phyloP scores from a whole-genome alignment of 805 yeast genomes.

The Candida hungchunana region DNA sequence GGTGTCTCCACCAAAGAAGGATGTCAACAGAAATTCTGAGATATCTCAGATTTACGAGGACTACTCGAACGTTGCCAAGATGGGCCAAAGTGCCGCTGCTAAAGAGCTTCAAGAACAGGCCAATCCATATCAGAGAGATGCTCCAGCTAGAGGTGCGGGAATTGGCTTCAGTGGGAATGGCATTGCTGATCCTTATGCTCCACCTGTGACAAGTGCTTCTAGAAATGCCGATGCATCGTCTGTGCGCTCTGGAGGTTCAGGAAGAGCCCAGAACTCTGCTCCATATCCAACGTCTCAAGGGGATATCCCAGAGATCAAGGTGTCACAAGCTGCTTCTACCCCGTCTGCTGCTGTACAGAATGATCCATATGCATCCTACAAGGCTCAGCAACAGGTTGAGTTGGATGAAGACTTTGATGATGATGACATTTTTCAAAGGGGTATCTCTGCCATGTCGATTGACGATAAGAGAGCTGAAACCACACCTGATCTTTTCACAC shows the following conservation, averaged over 20 bases:
- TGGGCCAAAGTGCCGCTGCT: slow-evolving; percentile 3
- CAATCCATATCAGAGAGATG: slow-evolving; percentile 1
- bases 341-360: not conserved
- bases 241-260: no score
- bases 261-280: slow-evolving; percentile 1
- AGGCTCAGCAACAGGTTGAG: slow-evolving; percentile 5
- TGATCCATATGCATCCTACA: slow-evolving; percentile 14
- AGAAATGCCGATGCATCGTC: no score
- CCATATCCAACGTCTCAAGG: not conserved
- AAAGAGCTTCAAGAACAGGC: not conserved
- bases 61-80: slow-evolving; percentile 26
- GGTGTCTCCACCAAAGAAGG: slow-evolving; percentile 13
- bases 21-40: slow-evolving; percentile 25
- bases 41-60: slow-evolving; percentile 31
- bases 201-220: no score
- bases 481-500: slow-evolving; percentile 24
- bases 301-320: not conserved
- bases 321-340: not conserved
- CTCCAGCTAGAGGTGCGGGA: slow-evolving; percentile 10
- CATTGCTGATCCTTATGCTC: slow-evolving; percentile 14
- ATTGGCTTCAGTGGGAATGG: slow-evolving; percentile 12
- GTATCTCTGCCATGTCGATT: slow-evolving; percentile 19
- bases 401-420: slow-evolving; percentile 27
- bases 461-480: slow-evolving; percentile 2
- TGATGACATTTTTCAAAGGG: slow-evolving; percentile 26